phyloP scores from a whole-genome alignment of 768 basidiomycete genomes.

The Rhodotorula graminis region DNA sequence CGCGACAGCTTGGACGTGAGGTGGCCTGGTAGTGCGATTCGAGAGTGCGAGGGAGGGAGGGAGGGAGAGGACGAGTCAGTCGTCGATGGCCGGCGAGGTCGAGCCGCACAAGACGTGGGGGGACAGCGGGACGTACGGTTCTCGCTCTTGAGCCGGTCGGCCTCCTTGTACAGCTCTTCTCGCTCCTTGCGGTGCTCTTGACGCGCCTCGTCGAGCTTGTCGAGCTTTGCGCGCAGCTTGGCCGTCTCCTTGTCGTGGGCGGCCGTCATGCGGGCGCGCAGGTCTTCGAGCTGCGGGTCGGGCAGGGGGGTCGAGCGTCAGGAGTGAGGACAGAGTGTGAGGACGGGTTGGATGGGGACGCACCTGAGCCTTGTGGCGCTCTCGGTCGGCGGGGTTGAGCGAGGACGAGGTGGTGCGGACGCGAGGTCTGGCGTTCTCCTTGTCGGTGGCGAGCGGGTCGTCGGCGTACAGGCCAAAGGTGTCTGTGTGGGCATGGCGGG shows the following conservation, averaged over 20 bases:
- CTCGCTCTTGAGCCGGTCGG: conserved; percentile 14
- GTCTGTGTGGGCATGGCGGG: background rate
- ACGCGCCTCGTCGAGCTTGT: background rate
- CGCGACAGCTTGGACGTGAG: conserved; percentile 25
- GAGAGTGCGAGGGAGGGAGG: background rate
- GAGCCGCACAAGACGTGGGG: no score
- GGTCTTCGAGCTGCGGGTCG: conserved; percentile 28
- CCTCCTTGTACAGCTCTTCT: conserved; percentile 10
- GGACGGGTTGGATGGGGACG: background rate
- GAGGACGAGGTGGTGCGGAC: conserved; percentile 3
- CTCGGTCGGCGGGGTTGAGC: background rate
- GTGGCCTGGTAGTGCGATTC: conserved; percentile 3
- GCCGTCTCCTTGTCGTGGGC: conserved; percentile 27
- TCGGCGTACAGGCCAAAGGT: conserved; percentile 24
- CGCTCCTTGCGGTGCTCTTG: conserved; percentile 17
- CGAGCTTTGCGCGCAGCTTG: conserved; percentile 21
- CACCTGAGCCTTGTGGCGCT: conserved; percentile 30
- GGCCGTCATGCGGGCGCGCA: background rate
- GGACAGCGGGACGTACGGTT: conserved; percentile 5
- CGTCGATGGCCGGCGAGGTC: no score
- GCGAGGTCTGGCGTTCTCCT: conserved; percentile 24
- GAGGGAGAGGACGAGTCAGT: background rate
- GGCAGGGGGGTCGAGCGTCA: background rate
- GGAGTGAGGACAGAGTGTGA: no score
- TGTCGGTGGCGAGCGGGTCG: background rate